Percentiles rank a stretch among this genome's conserved stretches.
Evolutionary conservation across 306 rosid species (phyloP).

Genomic region (Vicia faba): DNA sequence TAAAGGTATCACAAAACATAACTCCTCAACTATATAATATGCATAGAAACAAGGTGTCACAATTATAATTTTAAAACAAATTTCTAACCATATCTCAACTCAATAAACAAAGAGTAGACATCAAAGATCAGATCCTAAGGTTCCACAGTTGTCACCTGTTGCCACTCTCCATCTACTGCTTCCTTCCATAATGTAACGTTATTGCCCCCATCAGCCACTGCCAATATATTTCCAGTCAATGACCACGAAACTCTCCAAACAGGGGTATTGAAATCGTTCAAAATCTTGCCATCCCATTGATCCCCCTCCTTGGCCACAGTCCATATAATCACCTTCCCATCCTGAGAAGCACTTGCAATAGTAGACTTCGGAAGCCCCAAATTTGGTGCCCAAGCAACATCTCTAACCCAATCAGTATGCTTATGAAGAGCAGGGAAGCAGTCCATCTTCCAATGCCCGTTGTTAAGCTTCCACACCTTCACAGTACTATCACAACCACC

Average conservation of each 20-base stretch:
- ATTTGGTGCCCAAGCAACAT: slow-evolving; percentile 92
- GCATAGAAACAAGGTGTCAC: slow-evolving; percentile 31
- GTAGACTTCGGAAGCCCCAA: slow-evolving; percentile 89
- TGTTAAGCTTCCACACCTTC: slow-evolving; percentile 75
- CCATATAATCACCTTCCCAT: slow-evolving; percentile 83
- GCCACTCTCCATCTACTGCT: slow-evolving; percentile 88
- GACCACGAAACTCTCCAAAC: slow-evolving; percentile 94
- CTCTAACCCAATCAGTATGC: slow-evolving; percentile 89
- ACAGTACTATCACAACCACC: slow-evolving; percentile 91
- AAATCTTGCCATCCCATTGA: slow-evolving; percentile 81
- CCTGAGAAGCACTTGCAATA: slow-evolving; percentile 83
- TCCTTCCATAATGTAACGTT: slow-evolving; percentile 84
- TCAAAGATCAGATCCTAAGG: slow-evolving; percentile 50
- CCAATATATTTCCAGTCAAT: slow-evolving; percentile 78
- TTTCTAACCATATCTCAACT: slow-evolving; percentile 41
- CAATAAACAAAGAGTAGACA: slow-evolving; percentile 29
- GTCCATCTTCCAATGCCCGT: slow-evolving; percentile 89
- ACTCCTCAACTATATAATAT: too few relatives aligned
- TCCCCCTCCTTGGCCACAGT: slow-evolving; percentile 82
- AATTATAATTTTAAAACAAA: slow-evolving; percentile 40
- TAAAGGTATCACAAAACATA: too few relatives aligned
- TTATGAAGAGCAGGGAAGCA: slow-evolving; percentile 83
- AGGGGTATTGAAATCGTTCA: slow-evolving; percentile 76
- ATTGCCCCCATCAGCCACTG: slow-evolving; percentile 87
- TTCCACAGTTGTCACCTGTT: slow-evolving; percentile 81